Percentiles rank a stretch among this genome's conserved stretches.
Conservation (phyloP, 805 yeast genomes). For the Priceomyces melissophilus region DNA sequence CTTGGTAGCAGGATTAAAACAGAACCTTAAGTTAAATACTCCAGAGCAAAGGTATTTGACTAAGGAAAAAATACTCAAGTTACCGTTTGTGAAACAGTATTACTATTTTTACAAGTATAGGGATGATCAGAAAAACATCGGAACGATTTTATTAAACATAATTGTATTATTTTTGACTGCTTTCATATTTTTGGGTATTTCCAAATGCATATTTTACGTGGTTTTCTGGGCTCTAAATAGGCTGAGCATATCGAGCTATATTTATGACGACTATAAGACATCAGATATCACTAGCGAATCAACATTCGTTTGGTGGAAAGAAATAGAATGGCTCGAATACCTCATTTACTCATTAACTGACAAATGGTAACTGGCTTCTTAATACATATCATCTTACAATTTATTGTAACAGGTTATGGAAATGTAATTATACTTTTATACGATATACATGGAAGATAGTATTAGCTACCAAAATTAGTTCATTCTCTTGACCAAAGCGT, state of each 20-base stretch:
- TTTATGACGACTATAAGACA: constrained; percentile 14
- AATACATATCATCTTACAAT: neutral
- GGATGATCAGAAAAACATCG: constrained; percentile 17
- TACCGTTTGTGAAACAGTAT: constrained; percentile 32
- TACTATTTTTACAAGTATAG: constrained; percentile 22
- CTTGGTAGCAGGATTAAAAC: constrained; percentile 14
- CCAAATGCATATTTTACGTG: constrained; percentile 15
- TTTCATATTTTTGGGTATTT: constrained; percentile 15
- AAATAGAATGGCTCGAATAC: constrained; percentile 29
- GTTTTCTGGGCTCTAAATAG: constrained; percentile 5
- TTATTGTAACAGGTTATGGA: neutral
- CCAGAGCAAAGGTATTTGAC: neutral
- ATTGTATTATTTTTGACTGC: constrained; percentile 20
- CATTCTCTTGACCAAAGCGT: constrained; percentile 91
- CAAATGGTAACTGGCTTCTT: constrained; percentile 9
- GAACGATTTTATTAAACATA: constrained; percentile 17
- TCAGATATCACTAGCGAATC: constrained; percentile 8
- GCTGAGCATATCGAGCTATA: constrained; percentile 8
- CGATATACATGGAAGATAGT: constrained; percentile 5
- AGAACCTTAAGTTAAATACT: constrained; percentile 11
- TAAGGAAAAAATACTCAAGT: constrained; percentile 15
- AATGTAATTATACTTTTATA: constrained; percentile 4
- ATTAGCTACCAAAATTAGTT: constrained; percentile 49
- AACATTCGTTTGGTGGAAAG: constrained; percentile 28
- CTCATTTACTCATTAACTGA: constrained; percentile 18